Conservation (phyloP, 768 basidiomycete genomes). For the Agaricus sinodeliciosus region DNA sequence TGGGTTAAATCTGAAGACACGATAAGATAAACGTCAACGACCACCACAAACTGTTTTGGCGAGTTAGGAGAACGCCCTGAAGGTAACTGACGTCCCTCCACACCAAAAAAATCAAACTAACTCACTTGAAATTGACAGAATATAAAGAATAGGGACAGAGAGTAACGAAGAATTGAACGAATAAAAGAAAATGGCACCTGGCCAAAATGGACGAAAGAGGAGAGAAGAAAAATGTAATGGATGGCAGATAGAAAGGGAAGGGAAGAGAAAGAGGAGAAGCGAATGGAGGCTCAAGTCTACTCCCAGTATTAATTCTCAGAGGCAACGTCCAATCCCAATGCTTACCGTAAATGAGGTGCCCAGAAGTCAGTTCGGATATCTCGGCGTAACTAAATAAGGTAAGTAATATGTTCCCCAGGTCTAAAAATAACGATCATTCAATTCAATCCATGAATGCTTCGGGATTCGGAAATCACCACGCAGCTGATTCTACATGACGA, state of each 20-base stretch:
- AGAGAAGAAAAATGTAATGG: slow-evolving; percentile 11
- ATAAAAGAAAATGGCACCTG: slow-evolving; percentile 31
- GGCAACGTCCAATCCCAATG: neutral
- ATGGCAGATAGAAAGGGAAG: slow-evolving; percentile 9
- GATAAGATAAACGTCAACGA: slow-evolving; percentile 7
- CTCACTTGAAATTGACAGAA: neutral
- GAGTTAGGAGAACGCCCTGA: too few species aligned
- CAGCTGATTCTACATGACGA: too few species aligned
- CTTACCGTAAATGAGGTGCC: neutral
- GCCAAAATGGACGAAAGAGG: slow-evolving; percentile 23
- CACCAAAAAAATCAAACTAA: too few species aligned
- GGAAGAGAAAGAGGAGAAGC: slow-evolving; percentile 6
- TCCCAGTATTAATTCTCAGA: neutral
- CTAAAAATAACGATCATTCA: too few species aligned
- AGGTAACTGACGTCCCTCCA: too few species aligned
- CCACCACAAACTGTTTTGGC: too few species aligned
- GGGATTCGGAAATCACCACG: too few species aligned
- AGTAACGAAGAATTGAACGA: slow-evolving; percentile 21
- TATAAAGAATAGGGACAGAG: slow-evolving; percentile 15
- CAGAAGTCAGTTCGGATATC: too few species aligned
- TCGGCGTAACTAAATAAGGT: too few species aligned
- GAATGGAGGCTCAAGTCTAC: neutral
- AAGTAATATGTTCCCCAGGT: too few species aligned
- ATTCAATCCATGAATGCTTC: too few species aligned
- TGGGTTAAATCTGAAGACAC: slow-evolving; percentile 2